A percentile compares a stretch with the other conserved stretches of the same genome.
phyloP scores from a whole-genome alignment of 1,284 basidiomycete species.

The Cystobasidiaceae sp. region DNA sequence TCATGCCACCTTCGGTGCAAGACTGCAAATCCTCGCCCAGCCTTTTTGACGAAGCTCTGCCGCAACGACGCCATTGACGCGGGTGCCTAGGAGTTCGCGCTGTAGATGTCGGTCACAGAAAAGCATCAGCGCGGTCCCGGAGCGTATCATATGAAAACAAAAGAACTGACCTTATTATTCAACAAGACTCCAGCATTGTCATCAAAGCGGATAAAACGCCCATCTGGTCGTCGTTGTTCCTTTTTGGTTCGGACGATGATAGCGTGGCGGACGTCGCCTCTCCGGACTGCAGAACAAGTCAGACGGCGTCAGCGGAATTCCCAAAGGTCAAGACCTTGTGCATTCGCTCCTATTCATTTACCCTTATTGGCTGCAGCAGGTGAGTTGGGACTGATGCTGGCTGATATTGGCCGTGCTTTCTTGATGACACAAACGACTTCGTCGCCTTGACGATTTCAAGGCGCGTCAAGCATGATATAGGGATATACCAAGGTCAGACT shows the following conservation, averaged over 20 bases:
- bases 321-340: slow-evolving; percentile 50
- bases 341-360: neutral
- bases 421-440: slow-evolving; percentile 97
- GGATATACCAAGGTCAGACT: neutral
- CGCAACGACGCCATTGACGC: slow-evolving; percentile 31
- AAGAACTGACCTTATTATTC: slow-evolving; percentile 66
- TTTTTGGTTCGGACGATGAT: slow-evolving; percentile 91
- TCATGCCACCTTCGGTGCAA: slow-evolving; percentile 24
- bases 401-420: slow-evolving; percentile 71
- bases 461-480: slow-evolving; percentile 52
- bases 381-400: slow-evolving; percentile 54
- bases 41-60: slow-evolving; percentile 30
- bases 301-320: too few relatives aligned
- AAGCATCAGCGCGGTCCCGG: neutral
- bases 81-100: slow-evolving; percentile 30
- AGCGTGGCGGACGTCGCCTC: slow-evolving; percentile 88
- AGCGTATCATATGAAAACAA: slow-evolving; percentile 39
- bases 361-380: slow-evolving; percentile 54
- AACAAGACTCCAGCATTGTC: slow-evolving; percentile 95
- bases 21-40: slow-evolving; percentile 29
- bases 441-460: too few relatives aligned
- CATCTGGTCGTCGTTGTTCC: slow-evolving; percentile 75
- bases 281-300: slow-evolving; percentile 60
- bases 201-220: slow-evolving; percentile 81
- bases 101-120: neutral